Evolutionary conservation across 2,329 filamentous ascomycete species (phyloP), one percentile per base, ranked within the genome.

Genomic region (Fragosphaeria purpurea): DNA sequence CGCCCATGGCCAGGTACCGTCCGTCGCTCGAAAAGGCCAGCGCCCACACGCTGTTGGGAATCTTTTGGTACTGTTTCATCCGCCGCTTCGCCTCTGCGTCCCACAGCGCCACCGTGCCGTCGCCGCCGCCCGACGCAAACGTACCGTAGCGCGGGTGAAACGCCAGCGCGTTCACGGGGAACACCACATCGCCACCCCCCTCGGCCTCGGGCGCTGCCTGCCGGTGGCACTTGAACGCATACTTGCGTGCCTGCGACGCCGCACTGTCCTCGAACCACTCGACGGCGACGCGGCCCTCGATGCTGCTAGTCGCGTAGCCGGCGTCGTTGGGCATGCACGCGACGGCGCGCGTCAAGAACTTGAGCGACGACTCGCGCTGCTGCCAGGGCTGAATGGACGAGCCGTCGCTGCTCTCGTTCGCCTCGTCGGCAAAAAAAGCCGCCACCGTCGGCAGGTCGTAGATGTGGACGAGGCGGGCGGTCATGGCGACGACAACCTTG

Each of bases 151-250:
- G 69, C 0, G 88, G 88, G 66, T 96, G 89, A 70, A 95, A 96
- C 1, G 87, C 82, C 7, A 96, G 76, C 3, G 89, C 85, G 63
- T 96, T 93, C 58, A 96, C 90, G 0, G 90, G 90, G 62, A 90
- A 95, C 4, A 96, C 88, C 5, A 95, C 77, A 61, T 95, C 90
- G 34, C 75, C 81, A 46, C 80, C 81, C 42, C 77, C 76, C 49
- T 77, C 77, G 8, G 76, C 75, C 41, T 83, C 76, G 2, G 79
- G 68, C 8, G 74, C 75, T 1, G 82, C 76, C 65, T 95, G 88
- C 5, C 93, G 80, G 68, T 98, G 93, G 68, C 93, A 98, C 68
- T 98, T 98, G 79, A 98, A 98, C 11, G 93, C 93, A 66, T 97
- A 98, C 67, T 96, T 97, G 58, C 90, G 80, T 40, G 86, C 85